Evolutionary conservation across 2,329 filamentous ascomycete genomes (phyloP).

Genomic region (Stemphylium vesicarium): DNA sequence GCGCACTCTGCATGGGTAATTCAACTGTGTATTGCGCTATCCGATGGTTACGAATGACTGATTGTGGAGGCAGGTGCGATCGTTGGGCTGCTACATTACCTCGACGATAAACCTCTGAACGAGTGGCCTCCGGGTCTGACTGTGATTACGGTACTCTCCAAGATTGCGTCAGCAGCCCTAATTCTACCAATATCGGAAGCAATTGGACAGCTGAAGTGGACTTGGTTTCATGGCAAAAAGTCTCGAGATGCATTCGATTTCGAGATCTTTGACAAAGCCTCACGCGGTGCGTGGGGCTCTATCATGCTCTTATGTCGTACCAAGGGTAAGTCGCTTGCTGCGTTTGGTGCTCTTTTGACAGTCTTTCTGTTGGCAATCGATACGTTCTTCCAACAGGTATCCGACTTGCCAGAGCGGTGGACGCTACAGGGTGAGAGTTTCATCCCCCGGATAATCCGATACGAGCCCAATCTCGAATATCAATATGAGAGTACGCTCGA

Average conservation of each 20-base stretch:
- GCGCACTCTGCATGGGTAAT: slow-evolving; percentile 40
- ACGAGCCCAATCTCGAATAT: not conserved
- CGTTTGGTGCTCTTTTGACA: slow-evolving; percentile 28
- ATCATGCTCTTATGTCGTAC: slow-evolving; percentile 26
- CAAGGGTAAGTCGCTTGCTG: slow-evolving; percentile 27
- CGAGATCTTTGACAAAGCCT: slow-evolving; percentile 42
- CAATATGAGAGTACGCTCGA: not conserved
- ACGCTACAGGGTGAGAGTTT: slow-evolving; percentile 15
- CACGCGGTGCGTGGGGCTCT: slow-evolving; percentile 30
- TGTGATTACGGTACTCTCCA: slow-evolving; percentile 30
- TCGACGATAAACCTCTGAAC: slow-evolving; percentile 35
- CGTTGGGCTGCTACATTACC: slow-evolving; percentile 37
- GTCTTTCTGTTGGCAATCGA: slow-evolving; percentile 32
- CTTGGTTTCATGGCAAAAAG: slow-evolving; percentile 28
- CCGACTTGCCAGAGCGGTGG: slow-evolving; percentile 17
- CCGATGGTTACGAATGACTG: not conserved
- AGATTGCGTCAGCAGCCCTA: slow-evolving; percentile 33
- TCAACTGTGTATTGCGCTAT: not conserved
- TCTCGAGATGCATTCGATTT: slow-evolving; percentile 35
- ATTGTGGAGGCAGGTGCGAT: slow-evolving; percentile 26
- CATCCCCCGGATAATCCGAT: slow-evolving; percentile 17
- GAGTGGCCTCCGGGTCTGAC: slow-evolving; percentile 40
- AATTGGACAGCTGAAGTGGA: slow-evolving; percentile 44
- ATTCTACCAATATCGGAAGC: slow-evolving; percentile 37
- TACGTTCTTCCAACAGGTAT: slow-evolving; percentile 42